Evolutionary conservation across 495 filamentous ascomycete species (phyloP), one percentile per base, ranked within the genome.

Genomic region (Neurospora terricola): DNA sequence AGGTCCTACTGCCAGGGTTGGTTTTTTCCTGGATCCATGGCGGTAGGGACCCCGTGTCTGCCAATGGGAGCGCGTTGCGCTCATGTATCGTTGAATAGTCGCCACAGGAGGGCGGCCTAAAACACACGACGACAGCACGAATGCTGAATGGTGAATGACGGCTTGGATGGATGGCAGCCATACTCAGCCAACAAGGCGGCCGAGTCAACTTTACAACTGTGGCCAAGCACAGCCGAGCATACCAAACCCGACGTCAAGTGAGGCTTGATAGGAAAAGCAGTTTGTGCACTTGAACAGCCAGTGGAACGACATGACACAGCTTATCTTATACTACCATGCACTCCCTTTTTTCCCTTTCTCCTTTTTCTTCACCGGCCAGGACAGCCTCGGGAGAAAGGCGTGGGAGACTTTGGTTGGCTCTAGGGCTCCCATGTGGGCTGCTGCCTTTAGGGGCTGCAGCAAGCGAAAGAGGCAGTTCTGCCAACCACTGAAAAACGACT

Each of bases 321-420:
- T 30, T 59, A 59, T 59, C 48, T 48, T 66, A 34, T 66, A 66
- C 23, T 18, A 37, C 70, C 42, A 21, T 43, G 38, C 10, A 23
- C 36, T 18, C 69, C 23, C 69, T 38, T 70, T 23, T n/a, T 45
- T 9, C 5, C 18, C 10, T 38, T 16, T 71, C 39, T 30, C n/a
- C 14, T 66, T 66, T 54, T 66, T 27, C 23, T 9, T 34, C 27
- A 34, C 54, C 27, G 27, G 54, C 54, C 54, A 66, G 27, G 54
- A 62, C 54, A 12, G 12, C 54, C 54, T 62, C 23, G 12, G 54
- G 12, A 34, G 54, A 62, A 68, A 72, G 48, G 71, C 73, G 77
- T 76, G 74, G 70, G 74, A 71, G 45, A 38, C 62, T 48, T 21
- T 79, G 77, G 77, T 79, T 79, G 77, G 77, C 71, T 75, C 73